Base-by-base conservation (phyloP, 805 yeast species). In the Yarrowia keelungensis region DNA sequence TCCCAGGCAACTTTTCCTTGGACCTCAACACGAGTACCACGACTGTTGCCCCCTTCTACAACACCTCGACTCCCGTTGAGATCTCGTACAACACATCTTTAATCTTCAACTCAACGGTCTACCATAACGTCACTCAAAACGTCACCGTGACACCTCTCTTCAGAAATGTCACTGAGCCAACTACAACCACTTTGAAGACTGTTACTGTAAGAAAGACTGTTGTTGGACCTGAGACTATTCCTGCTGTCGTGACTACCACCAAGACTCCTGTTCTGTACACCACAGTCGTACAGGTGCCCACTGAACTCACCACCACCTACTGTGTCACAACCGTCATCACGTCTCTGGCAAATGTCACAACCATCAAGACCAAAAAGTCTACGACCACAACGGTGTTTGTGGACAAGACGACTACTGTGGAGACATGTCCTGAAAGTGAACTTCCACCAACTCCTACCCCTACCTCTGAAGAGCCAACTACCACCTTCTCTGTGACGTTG, bases 391-490 rank as follows among this genome's bases (percentile, higher is more conserved):
- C 62, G 8, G 26, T 41, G 3, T 56, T 14, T n/a, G 47, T 56
- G 9, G 62, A 56, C 39, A 41, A 42, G 26, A 56, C 62, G 16
- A 56, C 62, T 4, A 56, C 62, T 2, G 22, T 56, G 15, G 14
- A 56, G n/a, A 56, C 62, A 26, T 56, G 62, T 19, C 46, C 46
- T 12, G 59, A 53, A 4, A 53, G 45, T 19, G 45, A 16, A 51
- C n/a, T 49, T 35, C 39, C 56, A 26, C 11, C 53, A 5, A 32
- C 38, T 1, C 53, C 53, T 14, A 47, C 50, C 8, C 39, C 38
- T 47, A 8, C 36, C 9, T 2, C 38, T 2, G 43, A 16, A 36
- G 45, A 53, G 11, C 56, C 56, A 5, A 51, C 56, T 5, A 51
- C 56, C 11, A 35, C 26, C 32, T n/a, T 10, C n/a, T n/a, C 56